Evolutionary conservation across 345 rosid species (phyloP), one percentile per base, ranked within the genome.

Genomic region (Luvunga scandens): DNA sequence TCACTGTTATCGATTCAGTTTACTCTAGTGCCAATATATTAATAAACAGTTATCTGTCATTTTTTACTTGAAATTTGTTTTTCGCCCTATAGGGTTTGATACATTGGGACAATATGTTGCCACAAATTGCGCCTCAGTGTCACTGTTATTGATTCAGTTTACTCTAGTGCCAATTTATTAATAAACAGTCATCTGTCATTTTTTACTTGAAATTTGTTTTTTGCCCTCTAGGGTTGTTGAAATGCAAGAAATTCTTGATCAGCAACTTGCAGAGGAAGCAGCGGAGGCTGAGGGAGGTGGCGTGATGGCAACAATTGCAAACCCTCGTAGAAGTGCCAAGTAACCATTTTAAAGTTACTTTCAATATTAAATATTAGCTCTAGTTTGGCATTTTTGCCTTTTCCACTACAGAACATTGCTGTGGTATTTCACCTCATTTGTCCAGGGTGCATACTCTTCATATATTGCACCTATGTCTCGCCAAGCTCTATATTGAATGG

Each of bases 201-300:
- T 27, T 65, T n/a, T 39, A 12, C 25, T 66, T 30, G 13, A 50
- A 34, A 69, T 63, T 65, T 65, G 48, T 55, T 67, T 36, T 67
- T 68, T 45, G 66, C 69, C 25, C 71, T 80, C 73, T 67, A 96
- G 99, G 90, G 98, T 97, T 78, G 98, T 97, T 80, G 99, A 97
- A 85, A 97, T 91, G 98, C 99, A 97, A 92, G 99, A 97, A 89
- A 97, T 97, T 79, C 92, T 92, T 83, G 99, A 97, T 83, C 91
- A 93, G 80, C 97, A 97, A 84, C 85, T 97, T 79, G 98, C 98
- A 68, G 99, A 97, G 85, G 99, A 97, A 84, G 99, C 97, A 72
- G 99, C 99, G 53, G 99, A 97, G 87, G 99, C 98, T 82, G 99
- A 94, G 85, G 99, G 98, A 73, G 98, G 83, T 31, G 98, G 91